Evolutionary conservation across 768 basidiomycete genomes (phyloP).

Genomic region (Auricularia cornea): DNA sequence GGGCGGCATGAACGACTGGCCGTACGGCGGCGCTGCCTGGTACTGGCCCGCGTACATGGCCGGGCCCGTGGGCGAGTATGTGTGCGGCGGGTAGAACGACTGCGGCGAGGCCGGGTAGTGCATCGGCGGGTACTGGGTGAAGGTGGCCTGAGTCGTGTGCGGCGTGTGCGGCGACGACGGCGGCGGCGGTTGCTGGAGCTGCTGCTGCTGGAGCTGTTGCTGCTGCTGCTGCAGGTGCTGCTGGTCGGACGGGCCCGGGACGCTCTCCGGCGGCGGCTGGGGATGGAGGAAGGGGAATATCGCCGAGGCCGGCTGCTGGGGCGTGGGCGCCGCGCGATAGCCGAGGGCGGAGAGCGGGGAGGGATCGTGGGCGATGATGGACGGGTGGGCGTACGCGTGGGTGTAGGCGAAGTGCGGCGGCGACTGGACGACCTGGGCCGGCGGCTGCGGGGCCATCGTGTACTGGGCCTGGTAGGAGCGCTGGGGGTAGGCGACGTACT

Average conservation of each 20-base stretch:
- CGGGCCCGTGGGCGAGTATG: background rate
- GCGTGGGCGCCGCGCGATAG: background rate
- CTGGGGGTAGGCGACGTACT: slow-evolving; percentile 19
- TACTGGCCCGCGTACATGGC: background rate
- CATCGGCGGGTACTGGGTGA: background rate
- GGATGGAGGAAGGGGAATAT: background rate
- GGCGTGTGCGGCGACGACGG: background rate
- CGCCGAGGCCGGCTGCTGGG: slow-evolving; percentile 1
- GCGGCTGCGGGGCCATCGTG: slow-evolving; percentile 35
- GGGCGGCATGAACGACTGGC: background rate
- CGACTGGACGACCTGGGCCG: background rate
- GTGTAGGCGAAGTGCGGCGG: background rate
- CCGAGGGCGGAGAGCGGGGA: background rate
- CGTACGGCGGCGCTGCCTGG: background rate
- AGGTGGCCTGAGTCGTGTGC: background rate
- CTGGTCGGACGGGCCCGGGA: slow-evolving; percentile 38
- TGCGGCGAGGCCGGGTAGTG: background rate
- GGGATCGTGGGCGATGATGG: background rate
- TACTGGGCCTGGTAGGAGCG: slow-evolving; percentile 37
- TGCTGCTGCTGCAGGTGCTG: too few relatives aligned
- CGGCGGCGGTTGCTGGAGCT: background rate
- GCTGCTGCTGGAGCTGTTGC: too few relatives aligned
- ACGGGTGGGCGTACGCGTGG: background rate
- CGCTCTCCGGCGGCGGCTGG: slow-evolving; percentile 30
- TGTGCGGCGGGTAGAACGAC: background rate